These are phyloP conservation scores for Pleomassaria siparia DNA, from an alignment of 2,329 filamentous ascomycete genomes.

Conservation along the genomic window DNA sequence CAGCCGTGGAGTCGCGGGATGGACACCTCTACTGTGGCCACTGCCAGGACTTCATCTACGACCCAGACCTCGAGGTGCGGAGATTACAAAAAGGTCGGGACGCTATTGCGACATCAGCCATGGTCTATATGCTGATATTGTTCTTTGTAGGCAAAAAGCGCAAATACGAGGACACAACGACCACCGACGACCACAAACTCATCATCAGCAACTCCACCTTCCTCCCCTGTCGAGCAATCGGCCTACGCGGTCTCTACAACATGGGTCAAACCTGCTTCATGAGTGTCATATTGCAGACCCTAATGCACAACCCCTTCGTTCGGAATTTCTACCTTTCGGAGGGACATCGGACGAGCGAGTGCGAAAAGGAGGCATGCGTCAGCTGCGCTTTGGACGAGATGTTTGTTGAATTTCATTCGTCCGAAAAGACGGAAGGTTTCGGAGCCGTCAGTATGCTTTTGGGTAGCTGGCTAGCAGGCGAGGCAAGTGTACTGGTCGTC, in stretches of 20 bases:
- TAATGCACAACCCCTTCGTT: conserved; percentile 90
- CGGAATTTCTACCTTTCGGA: conserved; percentile 91
- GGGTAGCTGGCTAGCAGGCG: conserved; percentile 84
- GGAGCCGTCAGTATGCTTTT: conserved; percentile 87
- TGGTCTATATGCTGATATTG: conserved; percentile 24
- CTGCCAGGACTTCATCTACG: conserved; percentile 81
- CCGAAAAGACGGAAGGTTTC: conserved; percentile 83
- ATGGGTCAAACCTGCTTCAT: conserved; percentile 99
- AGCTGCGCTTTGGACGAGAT: conserved; percentile 64
- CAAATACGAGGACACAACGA: conserved; percentile 69
- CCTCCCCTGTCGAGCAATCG: conserved; percentile 81
- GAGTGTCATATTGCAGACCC: conserved; percentile 90
- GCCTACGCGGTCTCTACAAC: conserved; percentile 91
- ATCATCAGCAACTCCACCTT: conserved; percentile 76
- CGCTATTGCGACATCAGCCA: conserved; percentile 1
- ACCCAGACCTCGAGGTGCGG: conserved; percentile 76
- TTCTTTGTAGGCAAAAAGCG: conserved; percentile 61
- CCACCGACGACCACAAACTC: conserved; percentile 69
- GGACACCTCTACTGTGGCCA: conserved; percentile 78
- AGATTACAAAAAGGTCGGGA: conserved; percentile 67
- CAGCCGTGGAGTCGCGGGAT: conserved; percentile 76
- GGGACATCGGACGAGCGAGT: conserved; percentile 79
- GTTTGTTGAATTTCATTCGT: conserved; percentile 65
- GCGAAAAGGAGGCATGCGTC: conserved; percentile 59
- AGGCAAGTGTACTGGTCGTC: conserved; percentile 50